A percentile compares a stretch with the other conserved stretches of the same genome.
phyloP scores from a whole-genome alignment of 140 eudicot species.

The Anethum foeniculum region DNA sequence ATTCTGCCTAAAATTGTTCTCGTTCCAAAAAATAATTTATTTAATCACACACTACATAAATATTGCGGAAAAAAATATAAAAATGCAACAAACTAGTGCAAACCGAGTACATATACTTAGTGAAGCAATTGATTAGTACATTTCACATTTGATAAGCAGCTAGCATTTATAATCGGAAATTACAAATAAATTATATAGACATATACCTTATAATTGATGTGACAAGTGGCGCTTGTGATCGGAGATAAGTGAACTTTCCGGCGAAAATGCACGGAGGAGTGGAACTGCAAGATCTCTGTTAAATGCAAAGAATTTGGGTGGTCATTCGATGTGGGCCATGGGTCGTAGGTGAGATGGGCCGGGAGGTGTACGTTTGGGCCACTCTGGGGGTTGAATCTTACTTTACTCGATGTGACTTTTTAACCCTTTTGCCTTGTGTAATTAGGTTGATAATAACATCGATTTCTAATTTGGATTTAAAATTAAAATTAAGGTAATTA shows the following conservation, averaged over 20 bases:
- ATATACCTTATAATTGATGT: slow-evolving; percentile 13
- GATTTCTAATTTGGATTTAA: background rate
- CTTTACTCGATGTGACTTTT: background rate
- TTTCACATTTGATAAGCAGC: background rate
- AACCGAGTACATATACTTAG: background rate
- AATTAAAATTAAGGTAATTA: too few relatives aligned
- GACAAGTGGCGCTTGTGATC: slow-evolving; percentile 3
- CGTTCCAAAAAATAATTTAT: background rate
- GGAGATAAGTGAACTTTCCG: slow-evolving; percentile 20
- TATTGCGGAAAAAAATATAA: too few relatives aligned
- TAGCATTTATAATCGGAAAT: slow-evolving; percentile 5
- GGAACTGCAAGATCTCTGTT: slow-evolving; percentile 34
- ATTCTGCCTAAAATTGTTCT: background rate
- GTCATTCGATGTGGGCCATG: background rate
- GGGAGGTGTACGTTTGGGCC: background rate
- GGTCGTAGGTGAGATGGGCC: background rate
- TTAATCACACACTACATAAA: too few relatives aligned
- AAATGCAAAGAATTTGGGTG: slow-evolving; percentile 15
- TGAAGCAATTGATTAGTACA: background rate
- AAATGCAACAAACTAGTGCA: background rate
- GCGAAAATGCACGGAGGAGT: slow-evolving; percentile 28
- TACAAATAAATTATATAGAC: slow-evolving; percentile 8
- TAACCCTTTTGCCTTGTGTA: background rate
- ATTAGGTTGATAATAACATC: too few relatives aligned
- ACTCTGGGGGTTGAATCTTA: background rate